These are phyloP conservation scores for Aspergillus sojae DNA, from an alignment of 2,329 filamentous ascomycete species.

Conservation along the genomic window DNA sequence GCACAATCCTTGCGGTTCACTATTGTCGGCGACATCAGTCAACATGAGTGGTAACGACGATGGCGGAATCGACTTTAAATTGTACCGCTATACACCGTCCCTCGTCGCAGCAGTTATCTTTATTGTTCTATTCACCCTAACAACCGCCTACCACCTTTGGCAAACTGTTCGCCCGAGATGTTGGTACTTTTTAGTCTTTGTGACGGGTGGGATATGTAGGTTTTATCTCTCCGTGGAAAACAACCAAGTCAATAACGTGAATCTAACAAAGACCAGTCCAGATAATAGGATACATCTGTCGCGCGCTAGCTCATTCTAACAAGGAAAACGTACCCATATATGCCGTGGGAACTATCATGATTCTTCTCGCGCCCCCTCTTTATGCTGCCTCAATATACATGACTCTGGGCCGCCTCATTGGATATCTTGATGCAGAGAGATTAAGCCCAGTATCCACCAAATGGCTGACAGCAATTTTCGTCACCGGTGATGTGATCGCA, in stretches of 20 bases:
- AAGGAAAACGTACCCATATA: constrained; percentile 29
- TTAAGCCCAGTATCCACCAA: constrained; percentile 32
- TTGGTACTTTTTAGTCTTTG: constrained; percentile 52
- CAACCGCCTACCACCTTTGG: constrained; percentile 46
- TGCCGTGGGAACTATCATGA: constrained; percentile 36
- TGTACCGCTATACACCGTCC: constrained; percentile 50
- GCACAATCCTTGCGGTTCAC: neutral
- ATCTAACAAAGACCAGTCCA: constrained; percentile 46
- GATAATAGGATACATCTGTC: constrained; percentile 34
- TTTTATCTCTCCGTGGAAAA: neutral
- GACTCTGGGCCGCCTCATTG: constrained; percentile 40
- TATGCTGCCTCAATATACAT: constrained; percentile 46
- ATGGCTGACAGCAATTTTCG: constrained; percentile 43
- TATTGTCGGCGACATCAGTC: neutral
- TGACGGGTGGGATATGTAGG: constrained; percentile 44
- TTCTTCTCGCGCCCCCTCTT: constrained; percentile 43
- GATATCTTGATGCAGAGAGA: constrained; percentile 33
- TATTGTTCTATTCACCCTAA: constrained; percentile 47
- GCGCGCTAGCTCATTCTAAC: constrained; percentile 29
- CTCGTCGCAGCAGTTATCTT: constrained; percentile 52
- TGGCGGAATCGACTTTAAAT: constrained; percentile 14
- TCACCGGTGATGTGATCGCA: constrained; percentile 35
- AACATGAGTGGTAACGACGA: constrained; percentile 2
- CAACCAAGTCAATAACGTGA: neutral
- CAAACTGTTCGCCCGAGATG: constrained; percentile 47